Base-by-base conservation (phyloP, 2,329 filamentous ascomycete species). In the Sclerotiophoma versabilis region DNA sequence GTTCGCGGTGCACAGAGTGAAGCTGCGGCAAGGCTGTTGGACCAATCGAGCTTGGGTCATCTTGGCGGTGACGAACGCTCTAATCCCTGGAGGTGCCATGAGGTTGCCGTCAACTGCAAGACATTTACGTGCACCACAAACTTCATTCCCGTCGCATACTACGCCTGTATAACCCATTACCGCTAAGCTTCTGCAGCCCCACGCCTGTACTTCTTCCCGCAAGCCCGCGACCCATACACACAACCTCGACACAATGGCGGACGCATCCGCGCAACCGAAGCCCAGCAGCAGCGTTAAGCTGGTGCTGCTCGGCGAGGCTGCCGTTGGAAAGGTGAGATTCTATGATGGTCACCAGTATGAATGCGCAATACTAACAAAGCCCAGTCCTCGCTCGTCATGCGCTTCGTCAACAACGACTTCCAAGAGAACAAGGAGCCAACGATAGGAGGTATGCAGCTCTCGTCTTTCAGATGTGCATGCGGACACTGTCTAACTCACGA, bases 241-340 rank as follows among this genome's bases (percentile, higher is more conserved):
- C 4, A 39, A 15, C 15, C 60, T 27, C 38, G 29, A 38, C 32
- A 64, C 59, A 49, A 93, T 93, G 90, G 86, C 89, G 73, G 90
- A 93, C 75, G 82, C 84, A 74, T 78, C 81, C 66, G 76, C 79
- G 66, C 83, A 87, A 68, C 90, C 92, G 58, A 99, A 98, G 82
- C 95, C 95, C 60, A 98, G 93, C 84, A 98, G 93, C 87, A 99
- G 95, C 81, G 95, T 99, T 77, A 99, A 99, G 88, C 89, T 99
- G 67, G 95, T 99, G 63, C 86, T 99, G 74, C 88, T 99, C 54
- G 95, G 95, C 66, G 95, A 99, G 81, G 95, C 95, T 61, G 95
- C 95, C 57, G 95, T 99, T 53, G 95, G 95, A 86, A 99, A 99
- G 89, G 95, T 96, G 82, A 58, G 77, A 64, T 38, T 15, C 10